Evolutionary conservation across 371 early-diverging fungal species (phyloP), one percentile per base, ranked within the genome.

Genomic region (Paraphysoderma sedebokerense): DNA sequence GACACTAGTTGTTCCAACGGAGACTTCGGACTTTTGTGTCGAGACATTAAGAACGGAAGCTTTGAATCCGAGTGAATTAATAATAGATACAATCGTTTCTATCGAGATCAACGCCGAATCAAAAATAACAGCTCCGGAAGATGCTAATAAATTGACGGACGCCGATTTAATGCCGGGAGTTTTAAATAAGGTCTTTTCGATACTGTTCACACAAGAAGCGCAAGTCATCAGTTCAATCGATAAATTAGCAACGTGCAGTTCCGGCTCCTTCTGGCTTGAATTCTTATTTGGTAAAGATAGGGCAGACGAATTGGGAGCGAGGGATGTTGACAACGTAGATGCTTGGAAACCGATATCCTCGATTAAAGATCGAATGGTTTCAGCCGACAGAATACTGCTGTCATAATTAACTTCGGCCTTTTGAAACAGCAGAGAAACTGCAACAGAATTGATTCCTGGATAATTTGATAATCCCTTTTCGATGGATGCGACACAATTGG

Each of bases 301-400:
- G 2, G 7, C 31, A 33, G 35, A 35, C 19, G n/a, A 19, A 19
- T 35, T 35, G 35, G n/a, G 35, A 15, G n/a, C 15, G 15, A 35
- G 11, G 39, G 31, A 17, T 28, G 31, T 31, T 4, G 58, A 55
- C 29, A 63, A 40, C 17, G 47, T 34, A 31, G 45, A 39, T 4
- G 90, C 88, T 29, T 79, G 77, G 54, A 93, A 96, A 7, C 96
- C 96, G 32, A 82, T 63, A 23, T 76, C 81, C 38, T 76, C 56
- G 42, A 95, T 81, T 48, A 66, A 42, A 20, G 72, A 68, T 1
- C 68, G 80, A 22, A 93, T 62, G 3, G 50, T 50, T 4, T 48
- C 33, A 3, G 64, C 63, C 13, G 63, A 54, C 11, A 62, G 55
- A 19, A 65, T 38, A 6, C 40, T 51, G 15, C 68, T 54, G 55